Evolutionary conservation across 2,329 filamentous ascomycete species (phyloP).

Genomic region (Hymenoscyphus infarciens): DNA sequence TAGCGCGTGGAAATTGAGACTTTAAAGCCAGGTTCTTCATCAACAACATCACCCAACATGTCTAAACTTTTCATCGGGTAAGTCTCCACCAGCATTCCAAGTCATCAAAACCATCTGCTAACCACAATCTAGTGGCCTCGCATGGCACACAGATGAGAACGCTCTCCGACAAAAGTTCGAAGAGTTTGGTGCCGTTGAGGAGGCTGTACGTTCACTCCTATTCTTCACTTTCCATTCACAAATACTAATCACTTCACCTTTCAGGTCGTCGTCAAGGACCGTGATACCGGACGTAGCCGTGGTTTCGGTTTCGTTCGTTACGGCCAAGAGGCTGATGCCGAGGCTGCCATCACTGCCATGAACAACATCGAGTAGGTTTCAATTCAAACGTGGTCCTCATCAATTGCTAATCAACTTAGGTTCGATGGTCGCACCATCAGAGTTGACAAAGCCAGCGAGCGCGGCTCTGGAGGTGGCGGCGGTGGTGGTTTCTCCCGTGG

Average conservation of each 20-base stretch:
- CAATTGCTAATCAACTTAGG: constrained; percentile 43
- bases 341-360: constrained; percentile 73
- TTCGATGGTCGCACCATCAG: constrained; percentile 94
- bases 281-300: constrained; percentile 92
- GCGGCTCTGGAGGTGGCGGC: constrained; percentile 58
- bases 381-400: background rate
- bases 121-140: constrained; percentile 70
- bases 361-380: constrained; percentile 80
- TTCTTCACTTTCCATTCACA: constrained; percentile 8
- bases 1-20: constrained; percentile 39
- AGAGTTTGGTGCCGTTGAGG: constrained; percentile 84
- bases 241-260: constrained; percentile 16
- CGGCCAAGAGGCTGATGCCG: constrained; percentile 69
- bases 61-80: constrained; percentile 95
- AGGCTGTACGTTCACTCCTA: constrained; percentile 72
- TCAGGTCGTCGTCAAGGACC: constrained; percentile 95
- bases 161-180: constrained; percentile 89
- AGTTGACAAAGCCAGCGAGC: constrained; percentile 83
- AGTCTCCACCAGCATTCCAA: constrained; percentile 37
- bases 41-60: constrained; percentile 54
- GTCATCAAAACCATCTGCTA: constrained; percentile 9
- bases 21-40: constrained; percentile 34
- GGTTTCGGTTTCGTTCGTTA: constrained; percentile 98
- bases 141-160: constrained; percentile 94
- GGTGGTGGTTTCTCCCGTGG: constrained; percentile 44